These are phyloP conservation scores for Fusarium nisikadoi DNA, from an alignment of 2,329 filamentous ascomycete genomes.

Conservation along the genomic window DNA sequence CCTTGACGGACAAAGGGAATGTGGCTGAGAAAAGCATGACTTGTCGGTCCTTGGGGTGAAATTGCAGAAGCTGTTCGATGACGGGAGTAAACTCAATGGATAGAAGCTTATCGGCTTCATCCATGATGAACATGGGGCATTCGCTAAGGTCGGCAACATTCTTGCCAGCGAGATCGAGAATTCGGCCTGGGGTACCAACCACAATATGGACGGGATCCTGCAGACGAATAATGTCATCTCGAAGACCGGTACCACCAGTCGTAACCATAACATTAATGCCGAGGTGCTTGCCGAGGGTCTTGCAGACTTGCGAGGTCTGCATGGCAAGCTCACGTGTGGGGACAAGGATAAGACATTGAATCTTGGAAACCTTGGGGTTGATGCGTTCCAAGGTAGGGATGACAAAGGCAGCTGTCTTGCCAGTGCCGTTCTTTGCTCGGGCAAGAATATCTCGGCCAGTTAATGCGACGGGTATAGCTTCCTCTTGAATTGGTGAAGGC, in stretches of 20 bases:
- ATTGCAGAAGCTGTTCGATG: constrained; percentile 93
- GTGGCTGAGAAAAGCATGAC: constrained; percentile 99
- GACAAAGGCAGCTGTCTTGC: constrained; percentile 97
- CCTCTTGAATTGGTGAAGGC: constrained; percentile 98
- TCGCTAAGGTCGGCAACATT: constrained; percentile 95
- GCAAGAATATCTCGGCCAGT: constrained; percentile 96
- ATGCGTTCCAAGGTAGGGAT: constrained; percentile 95
- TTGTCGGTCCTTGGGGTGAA: constrained; percentile 96
- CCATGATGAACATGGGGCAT: constrained; percentile 99
- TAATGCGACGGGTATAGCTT: constrained; percentile 95
- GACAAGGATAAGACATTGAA: constrained; percentile 94
- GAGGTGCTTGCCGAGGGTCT: constrained; percentile 96
- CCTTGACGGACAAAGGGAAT: constrained; percentile 96
- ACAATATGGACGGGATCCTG: constrained; percentile 97
- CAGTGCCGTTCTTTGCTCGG: constrained; percentile 97
- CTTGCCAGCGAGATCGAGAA: constrained; percentile 95
- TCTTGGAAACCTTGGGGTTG: constrained; percentile 96
- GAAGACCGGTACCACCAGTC: constrained; percentile 92
- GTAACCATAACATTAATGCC: constrained; percentile 99
- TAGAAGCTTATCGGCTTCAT: constrained; percentile 97
- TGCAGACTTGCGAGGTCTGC: constrained; percentile 99
- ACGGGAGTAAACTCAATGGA: constrained; percentile 97
- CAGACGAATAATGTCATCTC: constrained; percentile 95
- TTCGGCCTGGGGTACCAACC: constrained; percentile 95
- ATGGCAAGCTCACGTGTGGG: constrained; percentile 96